A percentile compares a stretch with the other conserved stretches of the same genome.
Evolutionary conservation across 768 basidiomycete genomes (phyloP).

Genomic region (Chalciporus pseudorubinellus): DNA sequence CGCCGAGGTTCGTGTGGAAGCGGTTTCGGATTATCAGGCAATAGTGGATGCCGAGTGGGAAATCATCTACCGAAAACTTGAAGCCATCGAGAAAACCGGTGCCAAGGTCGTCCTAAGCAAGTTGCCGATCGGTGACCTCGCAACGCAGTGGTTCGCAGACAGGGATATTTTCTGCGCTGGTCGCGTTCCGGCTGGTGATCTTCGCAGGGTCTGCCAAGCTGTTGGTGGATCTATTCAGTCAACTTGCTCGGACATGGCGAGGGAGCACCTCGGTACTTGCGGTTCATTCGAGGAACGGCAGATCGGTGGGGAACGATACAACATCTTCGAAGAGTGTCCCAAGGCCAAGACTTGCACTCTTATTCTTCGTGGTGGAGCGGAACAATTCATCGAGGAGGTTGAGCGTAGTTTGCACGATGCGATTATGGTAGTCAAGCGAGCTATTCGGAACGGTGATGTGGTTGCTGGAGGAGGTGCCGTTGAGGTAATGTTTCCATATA

Average conservation of each 20-base stretch:
- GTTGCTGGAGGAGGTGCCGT: constrained; percentile 98
- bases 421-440: constrained; percentile 99
- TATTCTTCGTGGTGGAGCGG: constrained; percentile 91
- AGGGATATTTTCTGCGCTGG: constrained; percentile 99
- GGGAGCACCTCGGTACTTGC: constrained; percentile 92
- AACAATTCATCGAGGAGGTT: constrained; percentile 98
- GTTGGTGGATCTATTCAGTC: constrained; percentile 94
- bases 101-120: constrained; percentile 98
- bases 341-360: constrained; percentile 96
- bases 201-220: constrained; percentile 92
- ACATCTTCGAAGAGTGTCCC: constrained; percentile 90
- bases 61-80: constrained; percentile 96
- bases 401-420: constrained; percentile 97
- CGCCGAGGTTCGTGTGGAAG: constrained; percentile 95
- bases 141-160: constrained; percentile 99
- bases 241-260: constrained; percentile 88
- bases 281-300: constrained; percentile 91
- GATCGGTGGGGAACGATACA: constrained; percentile 95
- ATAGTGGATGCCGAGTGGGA: constrained; percentile 99
- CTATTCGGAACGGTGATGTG: constrained; percentile 91
- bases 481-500: constrained; percentile 56
- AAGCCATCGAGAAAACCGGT: constrained; percentile 93
- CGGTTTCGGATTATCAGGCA: constrained; percentile 96
- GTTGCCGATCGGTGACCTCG: constrained; percentile 96
- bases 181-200: constrained; percentile 84